Percentiles rank a stretch among this genome's conserved stretches.
phyloP scores from a whole-genome alignment of 257 asterid genomes.

The Solanum appendiculatum region DNA sequence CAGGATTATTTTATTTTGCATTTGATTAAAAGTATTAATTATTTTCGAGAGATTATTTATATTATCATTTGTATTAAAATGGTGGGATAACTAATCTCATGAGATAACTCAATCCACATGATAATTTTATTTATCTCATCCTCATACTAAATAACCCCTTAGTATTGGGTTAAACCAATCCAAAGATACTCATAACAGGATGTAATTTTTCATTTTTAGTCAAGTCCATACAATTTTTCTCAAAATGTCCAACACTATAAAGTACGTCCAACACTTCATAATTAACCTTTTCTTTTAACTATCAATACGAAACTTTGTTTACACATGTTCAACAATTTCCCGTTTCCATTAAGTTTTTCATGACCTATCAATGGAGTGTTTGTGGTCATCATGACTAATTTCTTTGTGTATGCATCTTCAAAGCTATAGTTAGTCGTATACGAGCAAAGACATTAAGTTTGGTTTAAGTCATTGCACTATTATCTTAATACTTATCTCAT shows the following conservation, averaged over 20 bases:
- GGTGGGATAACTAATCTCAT: too few species aligned
- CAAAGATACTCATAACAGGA: not conserved
- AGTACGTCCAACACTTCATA: not conserved
- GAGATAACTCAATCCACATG: not conserved
- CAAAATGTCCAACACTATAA: not conserved
- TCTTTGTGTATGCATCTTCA: not conserved
- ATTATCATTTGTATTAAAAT: too few species aligned
- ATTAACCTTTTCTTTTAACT: not conserved
- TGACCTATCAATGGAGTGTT: not conserved
- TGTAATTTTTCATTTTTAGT: not conserved
- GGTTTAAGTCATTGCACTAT: not conserved
- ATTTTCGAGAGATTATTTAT: too few species aligned
- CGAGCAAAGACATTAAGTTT: not conserved
- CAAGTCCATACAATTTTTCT: not conserved
- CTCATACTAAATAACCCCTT: not conserved
- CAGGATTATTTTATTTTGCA: too few species aligned
- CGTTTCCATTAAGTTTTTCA: not conserved
- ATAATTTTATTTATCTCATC: too few species aligned
- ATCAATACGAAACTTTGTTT: not conserved
- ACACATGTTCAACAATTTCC: not conserved
- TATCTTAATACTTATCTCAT: not conserved
- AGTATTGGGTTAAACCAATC: not conserved
- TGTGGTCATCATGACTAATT: not conserved
- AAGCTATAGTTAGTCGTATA: not conserved
- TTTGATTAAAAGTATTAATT: too few species aligned